A percentile compares a stretch with the other conserved stretches of the same genome.
These are phyloP conservation scores for Claviceps purpurea DNA, from an alignment of 2,329 filamentous ascomycete species.

Conservation along the genomic window DNA sequence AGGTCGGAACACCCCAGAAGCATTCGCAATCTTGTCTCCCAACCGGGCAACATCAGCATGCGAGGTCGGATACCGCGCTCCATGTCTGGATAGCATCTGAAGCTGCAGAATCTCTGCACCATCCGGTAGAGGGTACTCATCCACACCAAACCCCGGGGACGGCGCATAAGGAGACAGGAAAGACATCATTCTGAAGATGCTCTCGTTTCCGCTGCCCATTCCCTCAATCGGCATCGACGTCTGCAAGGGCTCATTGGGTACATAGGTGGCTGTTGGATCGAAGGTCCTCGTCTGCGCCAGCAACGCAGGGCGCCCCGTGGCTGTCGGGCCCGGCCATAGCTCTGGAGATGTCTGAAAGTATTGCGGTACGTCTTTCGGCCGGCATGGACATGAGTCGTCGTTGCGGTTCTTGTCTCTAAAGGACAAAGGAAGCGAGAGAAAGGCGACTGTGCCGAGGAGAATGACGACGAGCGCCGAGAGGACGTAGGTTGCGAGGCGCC, in stretches of 20 bases:
- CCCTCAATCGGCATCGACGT: conserved; percentile 55
- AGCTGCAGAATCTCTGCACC: conserved; percentile 58
- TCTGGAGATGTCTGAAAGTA: conserved; percentile 51
- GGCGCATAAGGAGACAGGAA: conserved; percentile 55
- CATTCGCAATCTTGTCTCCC: conserved; percentile 43
- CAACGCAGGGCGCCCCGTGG: conserved; percentile 57
- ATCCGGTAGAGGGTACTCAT: conserved; percentile 54
- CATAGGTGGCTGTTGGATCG: conserved; percentile 49
- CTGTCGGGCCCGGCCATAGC: conserved; percentile 50
- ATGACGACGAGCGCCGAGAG: conserved; percentile 22
- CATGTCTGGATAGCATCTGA: conserved; percentile 60
- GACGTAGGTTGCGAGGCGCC: conserved; percentile 17
- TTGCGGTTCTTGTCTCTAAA: conserved; percentile 9
- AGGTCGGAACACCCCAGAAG: conserved; percentile 38
- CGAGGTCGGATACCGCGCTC: conserved; percentile 57
- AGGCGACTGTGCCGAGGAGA: conserved; percentile 24
- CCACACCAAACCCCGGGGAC: conserved; percentile 59
- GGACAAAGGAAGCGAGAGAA: conserved; percentile 20
- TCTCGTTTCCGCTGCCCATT: conserved; percentile 39
- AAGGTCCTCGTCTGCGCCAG: conserved; percentile 58
- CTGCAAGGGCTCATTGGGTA: conserved; percentile 57
- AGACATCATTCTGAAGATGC: conserved; percentile 60
- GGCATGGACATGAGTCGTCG: conserved; percentile 17
- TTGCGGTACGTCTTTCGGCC: conserved; percentile 36
- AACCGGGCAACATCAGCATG: conserved; percentile 41